phyloP scores from a whole-genome alignment of 2,329 filamentous ascomycete species.

The Pestalotiopsis sp. region DNA sequence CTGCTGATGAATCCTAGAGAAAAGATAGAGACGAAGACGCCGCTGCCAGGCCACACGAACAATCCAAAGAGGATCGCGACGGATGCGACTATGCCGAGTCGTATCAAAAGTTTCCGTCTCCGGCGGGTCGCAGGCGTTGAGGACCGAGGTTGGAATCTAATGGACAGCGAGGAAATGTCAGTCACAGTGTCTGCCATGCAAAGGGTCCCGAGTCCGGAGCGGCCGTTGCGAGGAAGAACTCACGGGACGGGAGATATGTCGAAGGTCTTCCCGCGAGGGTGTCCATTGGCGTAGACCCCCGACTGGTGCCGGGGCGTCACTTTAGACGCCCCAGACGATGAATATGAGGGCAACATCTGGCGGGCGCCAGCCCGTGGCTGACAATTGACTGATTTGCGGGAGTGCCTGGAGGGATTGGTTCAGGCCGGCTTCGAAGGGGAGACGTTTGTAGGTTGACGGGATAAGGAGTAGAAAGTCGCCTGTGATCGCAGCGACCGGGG shows the following conservation, averaged over 20 bases:
- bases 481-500: neutral
- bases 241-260: constrained; percentile 91
- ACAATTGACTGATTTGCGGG: neutral
- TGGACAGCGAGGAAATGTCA: constrained; percentile 12
- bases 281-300: constrained; percentile 80
- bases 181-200: neutral
- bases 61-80: constrained; percentile 69
- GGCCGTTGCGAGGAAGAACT: constrained; percentile 26
- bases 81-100: constrained; percentile 62
- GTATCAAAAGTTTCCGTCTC: constrained; percentile 72
- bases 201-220: constrained; percentile 19
- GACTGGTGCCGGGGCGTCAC: constrained; percentile 86
- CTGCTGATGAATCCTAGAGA: constrained; percentile 73
- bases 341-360: constrained; percentile 65
- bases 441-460: neutral
- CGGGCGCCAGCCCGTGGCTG: constrained; percentile 12
- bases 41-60: constrained; percentile 73
- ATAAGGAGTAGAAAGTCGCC: neutral
- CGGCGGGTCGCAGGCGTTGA: constrained; percentile 72
- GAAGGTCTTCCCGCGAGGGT: constrained; percentile 76
- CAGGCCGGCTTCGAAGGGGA: neutral
- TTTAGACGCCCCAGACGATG: constrained; percentile 54
- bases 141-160: constrained; percentile 83
- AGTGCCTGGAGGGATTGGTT: neutral
- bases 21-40: constrained; percentile 60